phyloP scores from a whole-genome alignment of 2,329 filamentous ascomycete genomes.

The Xylaria sp. region DNA sequence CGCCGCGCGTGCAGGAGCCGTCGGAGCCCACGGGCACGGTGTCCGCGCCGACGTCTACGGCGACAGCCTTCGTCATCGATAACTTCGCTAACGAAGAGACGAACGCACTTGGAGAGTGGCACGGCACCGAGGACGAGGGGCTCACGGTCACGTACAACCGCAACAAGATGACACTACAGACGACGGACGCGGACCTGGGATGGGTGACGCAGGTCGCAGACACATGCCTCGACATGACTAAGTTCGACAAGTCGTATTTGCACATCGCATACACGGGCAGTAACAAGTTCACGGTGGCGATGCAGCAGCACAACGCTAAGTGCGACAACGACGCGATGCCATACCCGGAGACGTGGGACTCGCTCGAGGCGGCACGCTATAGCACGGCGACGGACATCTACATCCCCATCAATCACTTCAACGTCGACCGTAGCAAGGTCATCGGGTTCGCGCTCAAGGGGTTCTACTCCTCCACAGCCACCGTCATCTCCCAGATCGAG shows the following conservation, averaged over 20 bases:
- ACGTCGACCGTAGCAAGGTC: constrained; percentile 60
- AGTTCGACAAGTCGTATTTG: constrained; percentile 63
- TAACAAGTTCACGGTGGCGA: constrained; percentile 65
- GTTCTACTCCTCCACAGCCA: constrained; percentile 62
- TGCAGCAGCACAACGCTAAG: constrained; percentile 69
- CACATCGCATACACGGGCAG: constrained; percentile 69
- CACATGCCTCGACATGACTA: constrained; percentile 61
- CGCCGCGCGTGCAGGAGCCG: constrained; percentile 48
- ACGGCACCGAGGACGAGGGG: constrained; percentile 65
- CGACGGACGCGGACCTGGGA: constrained; percentile 64
- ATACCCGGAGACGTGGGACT: constrained; percentile 71
- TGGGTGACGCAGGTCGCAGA: constrained; percentile 65
- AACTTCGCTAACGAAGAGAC: constrained; percentile 57
- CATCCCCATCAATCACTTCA: constrained; percentile 70
- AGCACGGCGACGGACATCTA: constrained; percentile 62
- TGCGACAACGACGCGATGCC: constrained; percentile 63
- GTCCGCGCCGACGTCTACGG: constrained; percentile 54
- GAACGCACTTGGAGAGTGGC: constrained; percentile 69
- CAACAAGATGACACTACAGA: constrained; percentile 60
- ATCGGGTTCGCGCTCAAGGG: constrained; percentile 68
- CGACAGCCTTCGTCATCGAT: constrained; percentile 63
- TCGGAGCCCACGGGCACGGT: constrained; percentile 54
- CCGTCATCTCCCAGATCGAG: constrained; percentile 62
- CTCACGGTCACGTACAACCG: constrained; percentile 56
- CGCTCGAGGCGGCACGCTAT: constrained; percentile 68